These are phyloP conservation scores for Cardamine chenopodiifolia DNA, from an alignment of 345 rosid species.

Conservation along the genomic window DNA sequence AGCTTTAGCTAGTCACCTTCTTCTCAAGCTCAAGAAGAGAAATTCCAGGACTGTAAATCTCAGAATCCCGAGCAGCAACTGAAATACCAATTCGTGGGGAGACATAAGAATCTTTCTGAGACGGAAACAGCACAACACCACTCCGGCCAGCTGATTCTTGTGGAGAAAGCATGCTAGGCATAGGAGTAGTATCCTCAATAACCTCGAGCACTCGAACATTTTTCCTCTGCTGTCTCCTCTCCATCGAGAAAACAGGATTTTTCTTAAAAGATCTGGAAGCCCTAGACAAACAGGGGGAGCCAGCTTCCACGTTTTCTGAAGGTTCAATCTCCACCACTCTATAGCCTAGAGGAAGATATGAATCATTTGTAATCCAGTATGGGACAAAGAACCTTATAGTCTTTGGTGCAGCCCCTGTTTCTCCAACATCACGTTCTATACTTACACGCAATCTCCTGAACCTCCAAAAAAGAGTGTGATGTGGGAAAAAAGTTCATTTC, in stretches of 20 bases:
- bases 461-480: slow-evolving; percentile 18
- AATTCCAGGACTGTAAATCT: slow-evolving; percentile 84
- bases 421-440: slow-evolving; percentile 92
- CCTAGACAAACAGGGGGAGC: slow-evolving; percentile 63
- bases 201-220: slow-evolving; percentile 76
- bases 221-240: slow-evolving; percentile 61
- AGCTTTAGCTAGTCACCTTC: slow-evolving; percentile 59
- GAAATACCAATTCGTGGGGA: slow-evolving; percentile 82
- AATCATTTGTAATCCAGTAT: slow-evolving; percentile 90
- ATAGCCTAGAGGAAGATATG: slow-evolving; percentile 75
- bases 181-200: slow-evolving; percentile 84
- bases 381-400: slow-evolving; percentile 91
- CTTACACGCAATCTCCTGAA: slow-evolving; percentile 93
- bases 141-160: slow-evolving; percentile 82
- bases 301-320: slow-evolving; percentile 60
- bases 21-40: slow-evolving; percentile 96
- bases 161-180: slow-evolving; percentile 96
- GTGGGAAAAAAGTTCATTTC: not conserved
- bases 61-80: slow-evolving; percentile 78
- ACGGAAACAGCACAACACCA: slow-evolving; percentile 65
- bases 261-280: slow-evolving; percentile 68
- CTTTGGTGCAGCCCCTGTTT: slow-evolving; percentile 80
- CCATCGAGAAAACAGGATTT: slow-evolving; percentile 58
- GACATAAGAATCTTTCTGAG: slow-evolving; percentile 81
- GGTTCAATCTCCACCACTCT: slow-evolving; percentile 89